Base-by-base conservation (phyloP, 306 rosid species). In the Herpetospermum pedunculosum region DNA sequence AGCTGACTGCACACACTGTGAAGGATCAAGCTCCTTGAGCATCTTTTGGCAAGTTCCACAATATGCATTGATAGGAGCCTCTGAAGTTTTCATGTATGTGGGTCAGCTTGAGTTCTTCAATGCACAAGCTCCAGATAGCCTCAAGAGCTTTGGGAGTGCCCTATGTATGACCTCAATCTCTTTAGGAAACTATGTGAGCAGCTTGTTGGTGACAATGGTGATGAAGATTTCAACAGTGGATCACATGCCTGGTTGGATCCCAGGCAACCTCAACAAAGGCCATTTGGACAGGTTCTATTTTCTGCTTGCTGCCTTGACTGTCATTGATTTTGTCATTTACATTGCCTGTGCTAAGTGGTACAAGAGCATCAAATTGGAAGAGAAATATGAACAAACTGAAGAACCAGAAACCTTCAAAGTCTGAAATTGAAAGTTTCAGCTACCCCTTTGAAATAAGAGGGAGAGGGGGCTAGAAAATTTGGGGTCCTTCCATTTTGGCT, bases 41-140 rank as follows among this genome's bases (percentile, higher is more conserved):
- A 92, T 92, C 90, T 83, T 92, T 55, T 92, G 98, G 98, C 98
- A 92, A 86, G 81, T 90, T 57, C 98, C 98, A 49, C 98, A 92
- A 79, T 92, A 90, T 5, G 92, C 96, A 69, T 80, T 86, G 32
- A 92, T 92, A 71, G 98, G 98, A 77, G 98, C 98, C 79, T 92
- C 98, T 4, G 98, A 92, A 78, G 98, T 90, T 40, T 92, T 90
- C 83, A 92, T 92, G 98, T 92, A 92, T 70, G 98, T 92, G 38
- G 98, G 97, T 7, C 98, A 92, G 57, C 75, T 92, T 52, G 98
- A 92, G 75, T 92, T 92, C 83, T 92, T 92, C 85, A 92, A 92
- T n/a, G 97, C 98, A 57, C 98, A 92, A 80, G 84, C 98, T 32
- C 98, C 98, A 2, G 98, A 92, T 40, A 93, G 98, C 11, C 83